These are phyloP conservation scores for Coniochaeta ligniaria DNA, from an alignment of 2,329 filamentous ascomycete species.

Conservation along the genomic window DNA sequence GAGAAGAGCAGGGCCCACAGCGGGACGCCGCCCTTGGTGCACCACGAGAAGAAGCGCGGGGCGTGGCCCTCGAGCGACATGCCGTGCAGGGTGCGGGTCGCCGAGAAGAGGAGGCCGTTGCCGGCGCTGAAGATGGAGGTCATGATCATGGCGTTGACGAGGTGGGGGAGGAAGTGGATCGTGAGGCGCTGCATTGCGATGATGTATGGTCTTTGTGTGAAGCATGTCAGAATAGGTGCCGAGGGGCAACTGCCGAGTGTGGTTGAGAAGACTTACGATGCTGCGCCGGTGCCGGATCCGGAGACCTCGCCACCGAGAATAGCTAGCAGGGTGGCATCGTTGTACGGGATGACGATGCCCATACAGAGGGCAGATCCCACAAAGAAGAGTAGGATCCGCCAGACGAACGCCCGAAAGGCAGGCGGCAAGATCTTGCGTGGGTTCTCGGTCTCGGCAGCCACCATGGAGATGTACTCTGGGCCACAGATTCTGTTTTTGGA, in stretches of 20 bases:
- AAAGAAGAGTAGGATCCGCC: constrained; percentile 59
- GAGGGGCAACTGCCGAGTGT: too few relatives aligned
- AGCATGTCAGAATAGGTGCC: neutral
- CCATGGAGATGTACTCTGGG: constrained; percentile 51
- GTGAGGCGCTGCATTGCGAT: constrained; percentile 51
- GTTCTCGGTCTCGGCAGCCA: constrained; percentile 45
- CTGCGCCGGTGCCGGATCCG: constrained; percentile 45
- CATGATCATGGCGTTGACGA: constrained; percentile 56
- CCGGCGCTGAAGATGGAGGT: constrained; percentile 54
- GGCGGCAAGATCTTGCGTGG: constrained; percentile 52
- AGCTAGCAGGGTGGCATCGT: constrained; percentile 45
- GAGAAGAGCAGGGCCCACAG: constrained; percentile 54
- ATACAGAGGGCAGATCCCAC: constrained; percentile 57
- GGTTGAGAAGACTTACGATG: constrained; percentile 27
- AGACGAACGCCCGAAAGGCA: constrained; percentile 61
- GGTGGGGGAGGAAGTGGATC: constrained; percentile 45
- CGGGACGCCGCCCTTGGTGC: constrained; percentile 52
- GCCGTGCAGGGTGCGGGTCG: constrained; percentile 53
- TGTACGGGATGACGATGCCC: constrained; percentile 54
- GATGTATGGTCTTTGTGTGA: constrained; percentile 28
- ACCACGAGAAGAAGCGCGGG: constrained; percentile 41
- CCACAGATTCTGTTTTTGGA: constrained; percentile 54
- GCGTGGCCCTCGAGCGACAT: constrained; percentile 51
- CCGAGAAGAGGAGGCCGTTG: constrained; percentile 55
- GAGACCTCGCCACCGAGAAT: constrained; percentile 40